Percentiles rank a stretch among this genome's conserved stretches.
Conservation (phyloP, 805 yeast genomes). For the Sungouiozyma ichnusensis region DNA sequence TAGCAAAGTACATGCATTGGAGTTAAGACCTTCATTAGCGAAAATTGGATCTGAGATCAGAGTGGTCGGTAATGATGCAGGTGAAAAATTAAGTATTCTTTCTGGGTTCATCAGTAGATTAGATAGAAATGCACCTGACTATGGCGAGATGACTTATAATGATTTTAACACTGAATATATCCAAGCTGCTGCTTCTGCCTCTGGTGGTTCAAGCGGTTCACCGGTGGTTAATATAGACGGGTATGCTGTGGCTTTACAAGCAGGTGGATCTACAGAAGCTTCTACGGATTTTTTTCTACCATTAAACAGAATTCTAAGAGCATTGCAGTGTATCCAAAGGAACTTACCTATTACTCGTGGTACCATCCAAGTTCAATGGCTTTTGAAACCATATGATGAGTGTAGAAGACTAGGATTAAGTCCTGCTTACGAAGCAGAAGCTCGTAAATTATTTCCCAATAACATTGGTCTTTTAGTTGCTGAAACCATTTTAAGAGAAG, state of each 20-base stretch:
- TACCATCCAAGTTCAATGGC: slow-evolving; percentile 86
- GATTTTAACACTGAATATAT: slow-evolving; percentile 92
- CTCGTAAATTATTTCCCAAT: slow-evolving; percentile 60
- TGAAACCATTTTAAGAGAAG: slow-evolving; percentile 69
- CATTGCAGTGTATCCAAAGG: slow-evolving; percentile 61
- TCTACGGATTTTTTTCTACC: slow-evolving; percentile 91
- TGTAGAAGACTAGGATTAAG: slow-evolving; percentile 81
- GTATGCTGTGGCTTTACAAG: slow-evolving; percentile 81
- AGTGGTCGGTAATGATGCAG: slow-evolving; percentile 94
- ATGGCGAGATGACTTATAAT: slow-evolving; percentile 77
- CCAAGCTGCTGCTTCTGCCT: slow-evolving; percentile 92
- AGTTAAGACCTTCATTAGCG: slow-evolving; percentile 71
- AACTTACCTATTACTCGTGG: slow-evolving; percentile 65
- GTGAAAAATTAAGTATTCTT: slow-evolving; percentile 81
- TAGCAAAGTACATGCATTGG: slow-evolving; percentile 57
- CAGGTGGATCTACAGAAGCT: slow-evolving; percentile 87
- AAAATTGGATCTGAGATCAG: slow-evolving; percentile 88
- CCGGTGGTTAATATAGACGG: slow-evolving; percentile 92
- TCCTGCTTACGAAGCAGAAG: slow-evolving; percentile 56
- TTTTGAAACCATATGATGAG: slow-evolving; percentile 77
- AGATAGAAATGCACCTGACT: slow-evolving; percentile 91
- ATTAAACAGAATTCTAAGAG: slow-evolving; percentile 70
- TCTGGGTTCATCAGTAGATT: slow-evolving; percentile 71
- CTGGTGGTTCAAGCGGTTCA: slow-evolving; percentile 93
- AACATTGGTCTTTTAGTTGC: slow-evolving; percentile 78